Percentiles rank a stretch among this genome's conserved stretches.
These are phyloP conservation scores for Datura wrightii DNA, from an alignment of 257 asterid genomes.

Conservation along the genomic window DNA sequence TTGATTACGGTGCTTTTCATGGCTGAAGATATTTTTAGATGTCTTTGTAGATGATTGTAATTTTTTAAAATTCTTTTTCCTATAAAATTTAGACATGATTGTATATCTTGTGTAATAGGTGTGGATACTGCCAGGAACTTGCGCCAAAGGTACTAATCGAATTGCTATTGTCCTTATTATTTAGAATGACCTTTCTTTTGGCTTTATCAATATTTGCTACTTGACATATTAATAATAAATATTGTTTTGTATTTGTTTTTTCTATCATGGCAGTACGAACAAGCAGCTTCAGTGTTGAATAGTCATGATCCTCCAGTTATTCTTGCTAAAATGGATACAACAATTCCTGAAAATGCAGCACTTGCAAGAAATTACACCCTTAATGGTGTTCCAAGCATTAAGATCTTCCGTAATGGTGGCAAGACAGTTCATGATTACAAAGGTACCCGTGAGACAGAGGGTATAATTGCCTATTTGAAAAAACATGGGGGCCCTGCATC, in stretches of 20 bases:
- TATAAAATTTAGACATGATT: background rate
- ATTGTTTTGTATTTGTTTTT: background rate
- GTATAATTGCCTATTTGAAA: slow-evolving; percentile 70
- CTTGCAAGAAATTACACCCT: slow-evolving; percentile 59
- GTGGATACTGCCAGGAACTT: slow-evolving; percentile 90
- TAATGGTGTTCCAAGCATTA: slow-evolving; percentile 83
- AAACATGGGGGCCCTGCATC: slow-evolving; percentile 88
- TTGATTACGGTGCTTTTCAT: background rate
- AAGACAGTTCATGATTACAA: slow-evolving; percentile 67
- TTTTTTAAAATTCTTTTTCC: background rate
- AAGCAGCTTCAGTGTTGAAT: slow-evolving; percentile 73
- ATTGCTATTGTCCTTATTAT: background rate
- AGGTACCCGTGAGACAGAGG: slow-evolving; percentile 87
- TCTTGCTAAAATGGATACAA: slow-evolving; percentile 82
- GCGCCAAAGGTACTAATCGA: slow-evolving; percentile 81
- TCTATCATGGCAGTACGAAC: slow-evolving; percentile 57
- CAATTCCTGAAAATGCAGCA: slow-evolving; percentile 55
- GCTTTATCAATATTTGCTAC: slow-evolving; percentile 23
- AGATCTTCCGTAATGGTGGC: slow-evolving; percentile 81
- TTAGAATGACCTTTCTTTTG: background rate
- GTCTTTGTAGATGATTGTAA: background rate
- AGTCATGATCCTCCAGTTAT: slow-evolving; percentile 72
- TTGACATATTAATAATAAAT: background rate
- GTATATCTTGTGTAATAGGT: slow-evolving; percentile 59
- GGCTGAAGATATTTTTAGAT: background rate